These are phyloP conservation scores for Rutstroemia sp. DNA, from an alignment of 2,329 filamentous ascomycete species.

Conservation along the genomic window DNA sequence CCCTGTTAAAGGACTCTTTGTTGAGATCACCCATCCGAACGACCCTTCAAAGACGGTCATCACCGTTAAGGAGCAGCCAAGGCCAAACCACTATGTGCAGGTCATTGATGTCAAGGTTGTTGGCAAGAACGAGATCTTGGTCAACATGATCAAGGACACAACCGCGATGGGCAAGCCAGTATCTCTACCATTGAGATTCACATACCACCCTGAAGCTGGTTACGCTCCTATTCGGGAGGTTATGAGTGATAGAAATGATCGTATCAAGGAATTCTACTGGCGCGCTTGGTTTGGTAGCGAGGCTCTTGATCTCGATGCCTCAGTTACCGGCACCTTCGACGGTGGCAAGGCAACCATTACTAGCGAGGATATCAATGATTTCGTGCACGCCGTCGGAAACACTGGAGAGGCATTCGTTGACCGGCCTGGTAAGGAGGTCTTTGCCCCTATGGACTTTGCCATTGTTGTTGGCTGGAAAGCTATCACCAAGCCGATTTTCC, in stretches of 20 bases:
- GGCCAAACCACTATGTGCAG: constrained; percentile 78
- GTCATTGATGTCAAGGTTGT: constrained; percentile 79
- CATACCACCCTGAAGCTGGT: constrained; percentile 88
- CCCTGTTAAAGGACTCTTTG: constrained; percentile 76
- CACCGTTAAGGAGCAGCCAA: constrained; percentile 76
- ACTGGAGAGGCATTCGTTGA: constrained; percentile 97
- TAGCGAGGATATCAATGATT: constrained; percentile 91
- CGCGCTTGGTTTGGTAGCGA: constrained; percentile 93
- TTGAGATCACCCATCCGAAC: constrained; percentile 79
- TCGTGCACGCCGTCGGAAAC: constrained; percentile 98
- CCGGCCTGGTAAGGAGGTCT: constrained; percentile 85
- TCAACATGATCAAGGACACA: constrained; percentile 89
- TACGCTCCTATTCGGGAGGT: constrained; percentile 97
- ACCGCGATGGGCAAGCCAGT: constrained; percentile 77
- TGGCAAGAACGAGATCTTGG: constrained; percentile 69
- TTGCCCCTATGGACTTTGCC: constrained; percentile 96
- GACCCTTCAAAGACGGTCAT: constrained; percentile 80
- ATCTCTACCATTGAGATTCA: constrained; percentile 81
- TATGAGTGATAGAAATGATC: constrained; percentile 92
- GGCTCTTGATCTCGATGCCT: constrained; percentile 70
- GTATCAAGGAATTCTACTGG: constrained; percentile 99
- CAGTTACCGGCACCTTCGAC: constrained; percentile 82
- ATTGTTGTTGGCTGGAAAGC: constrained; percentile 99
- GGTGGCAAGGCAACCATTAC: constrained; percentile 84
- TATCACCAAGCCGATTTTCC: constrained; percentile 99